These are phyloP conservation scores for Coemansia sp. DNA, from an alignment of 192 early-diverging fungal genomes.

Conservation along the genomic window DNA sequence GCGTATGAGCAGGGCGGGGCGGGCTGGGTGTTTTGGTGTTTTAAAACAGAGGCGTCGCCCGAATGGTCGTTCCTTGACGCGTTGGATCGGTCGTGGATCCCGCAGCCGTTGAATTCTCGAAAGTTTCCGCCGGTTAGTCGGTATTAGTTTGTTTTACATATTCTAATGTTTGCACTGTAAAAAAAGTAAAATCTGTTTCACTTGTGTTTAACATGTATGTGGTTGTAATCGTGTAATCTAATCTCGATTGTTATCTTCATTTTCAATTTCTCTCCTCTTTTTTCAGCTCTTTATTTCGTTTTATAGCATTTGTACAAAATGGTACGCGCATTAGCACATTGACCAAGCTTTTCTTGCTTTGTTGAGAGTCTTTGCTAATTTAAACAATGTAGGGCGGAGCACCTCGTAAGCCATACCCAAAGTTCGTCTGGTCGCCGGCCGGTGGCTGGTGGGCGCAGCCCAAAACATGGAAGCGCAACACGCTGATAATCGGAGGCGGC, in stretches of 20 bases:
- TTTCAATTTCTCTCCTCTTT: neutral
- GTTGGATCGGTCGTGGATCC: conserved; percentile 66
- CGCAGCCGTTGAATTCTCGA: conserved; percentile 46
- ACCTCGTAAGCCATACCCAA: conserved; percentile 52
- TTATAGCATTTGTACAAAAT: neutral
- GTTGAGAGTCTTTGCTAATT: neutral
- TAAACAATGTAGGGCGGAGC: conserved; percentile 34
- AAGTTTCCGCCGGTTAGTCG: conserved; percentile 30
- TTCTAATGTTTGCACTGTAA: neutral
- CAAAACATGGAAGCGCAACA: conserved; percentile 58
- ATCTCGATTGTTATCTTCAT: neutral
- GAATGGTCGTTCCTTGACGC: conserved; percentile 72
- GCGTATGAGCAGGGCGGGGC: conserved; percentile 61
- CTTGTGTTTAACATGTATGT: too few species aligned
- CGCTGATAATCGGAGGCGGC: conserved; percentile 34
- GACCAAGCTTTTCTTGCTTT: too few species aligned
- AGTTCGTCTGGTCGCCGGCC: conserved; percentile 54
- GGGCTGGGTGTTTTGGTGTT: conserved; percentile 76
- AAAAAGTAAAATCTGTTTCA: neutral
- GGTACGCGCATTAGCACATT: neutral
- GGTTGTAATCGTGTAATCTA: too few species aligned
- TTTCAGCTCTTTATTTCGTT: neutral
- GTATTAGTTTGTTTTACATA: neutral
- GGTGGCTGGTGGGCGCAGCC: conserved; percentile 70
- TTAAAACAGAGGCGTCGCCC: conserved; percentile 69